phyloP scores from a whole-genome alignment of 805 yeast species.

The Saturnispora quitensis region DNA sequence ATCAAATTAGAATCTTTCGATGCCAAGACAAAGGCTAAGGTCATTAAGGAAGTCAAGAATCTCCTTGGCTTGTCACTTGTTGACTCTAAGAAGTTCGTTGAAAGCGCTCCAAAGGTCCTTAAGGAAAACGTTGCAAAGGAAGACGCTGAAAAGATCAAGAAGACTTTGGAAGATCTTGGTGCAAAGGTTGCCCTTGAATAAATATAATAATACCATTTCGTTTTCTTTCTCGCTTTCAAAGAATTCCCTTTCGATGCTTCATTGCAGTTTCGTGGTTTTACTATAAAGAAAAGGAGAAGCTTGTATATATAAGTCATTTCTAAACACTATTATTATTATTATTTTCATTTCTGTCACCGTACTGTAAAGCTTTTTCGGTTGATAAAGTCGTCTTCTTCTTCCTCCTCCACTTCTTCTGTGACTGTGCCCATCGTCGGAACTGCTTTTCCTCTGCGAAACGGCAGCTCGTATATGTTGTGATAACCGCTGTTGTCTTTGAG shows the following conservation, averaged over 20 bases:
- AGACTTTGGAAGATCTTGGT: slow-evolving; percentile 87
- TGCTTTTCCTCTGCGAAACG: background rate
- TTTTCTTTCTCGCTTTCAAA: background rate
- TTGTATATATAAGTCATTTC: background rate
- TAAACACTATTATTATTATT: background rate
- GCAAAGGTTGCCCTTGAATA: slow-evolving; percentile 89
- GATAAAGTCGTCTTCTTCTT: background rate
- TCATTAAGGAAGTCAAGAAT: slow-evolving; percentile 93
- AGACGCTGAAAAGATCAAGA: slow-evolving; percentile 94
- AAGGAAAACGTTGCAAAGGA: slow-evolving; percentile 94
- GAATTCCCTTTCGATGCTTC: slow-evolving; percentile 1
- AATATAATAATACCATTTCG: slow-evolving; percentile 10
- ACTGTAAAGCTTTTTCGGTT: background rate
- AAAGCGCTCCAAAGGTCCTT: slow-evolving; percentile 90
- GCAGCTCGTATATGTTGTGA: background rate
- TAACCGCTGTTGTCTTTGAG: background rate
- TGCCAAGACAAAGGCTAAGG: slow-evolving; percentile 91
- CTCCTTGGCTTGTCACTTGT: slow-evolving; percentile 87
- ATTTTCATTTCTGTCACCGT: slow-evolving; percentile 6
- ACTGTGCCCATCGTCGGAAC: background rate
- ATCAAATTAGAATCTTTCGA: slow-evolving; percentile 91
- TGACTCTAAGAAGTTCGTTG: slow-evolving; percentile 96
- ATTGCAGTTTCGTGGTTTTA: background rate
- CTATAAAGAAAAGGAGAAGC: background rate
- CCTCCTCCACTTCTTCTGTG: background rate